These are phyloP conservation scores for Xanthoconium purpureum DNA, from an alignment of 768 basidiomycete species.

Conservation along the genomic window DNA sequence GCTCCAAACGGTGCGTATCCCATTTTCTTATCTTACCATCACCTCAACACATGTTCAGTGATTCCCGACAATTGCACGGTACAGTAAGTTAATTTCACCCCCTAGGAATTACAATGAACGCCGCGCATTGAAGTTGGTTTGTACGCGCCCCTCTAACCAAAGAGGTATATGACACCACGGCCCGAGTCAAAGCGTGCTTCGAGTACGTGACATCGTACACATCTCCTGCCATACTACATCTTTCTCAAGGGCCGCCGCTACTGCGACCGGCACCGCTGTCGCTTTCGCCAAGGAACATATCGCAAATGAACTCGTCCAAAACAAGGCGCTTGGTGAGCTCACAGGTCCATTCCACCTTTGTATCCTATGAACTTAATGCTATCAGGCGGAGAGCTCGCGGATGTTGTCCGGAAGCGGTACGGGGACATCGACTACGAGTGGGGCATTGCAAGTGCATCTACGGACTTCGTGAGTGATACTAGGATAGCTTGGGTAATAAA, in stretches of 20 bases:
- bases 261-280: slow-evolving; percentile 62
- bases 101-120: neutral
- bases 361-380: neutral
- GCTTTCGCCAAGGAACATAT: slow-evolving; percentile 38
- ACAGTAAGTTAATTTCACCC: slow-evolving; percentile 40
- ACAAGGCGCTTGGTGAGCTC: slow-evolving; percentile 53
- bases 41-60: slow-evolving; percentile 41
- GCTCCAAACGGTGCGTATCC: slow-evolving; percentile 58
- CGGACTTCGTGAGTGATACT: slow-evolving; percentile 66
- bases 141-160: slow-evolving; percentile 68
- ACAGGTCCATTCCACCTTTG: neutral
- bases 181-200: slow-evolving; percentile 70
- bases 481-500: neutral
- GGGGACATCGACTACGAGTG: slow-evolving; percentile 62
- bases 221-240: neutral
- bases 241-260: slow-evolving; percentile 53
- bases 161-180: slow-evolving; percentile 54
- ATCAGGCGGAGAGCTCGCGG: slow-evolving; percentile 62
- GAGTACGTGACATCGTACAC: slow-evolving; percentile 41
- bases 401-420: slow-evolving; percentile 57
- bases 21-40: neutral
- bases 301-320: slow-evolving; percentile 63
- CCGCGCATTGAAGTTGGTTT: slow-evolving; percentile 48
- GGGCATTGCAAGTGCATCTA: slow-evolving; percentile 70
- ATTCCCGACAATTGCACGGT: slow-evolving; percentile 81